Evolutionary conservation across 2,329 filamentous ascomycete species (phyloP).

Genomic region (Zymoseptoria crescenta): DNA sequence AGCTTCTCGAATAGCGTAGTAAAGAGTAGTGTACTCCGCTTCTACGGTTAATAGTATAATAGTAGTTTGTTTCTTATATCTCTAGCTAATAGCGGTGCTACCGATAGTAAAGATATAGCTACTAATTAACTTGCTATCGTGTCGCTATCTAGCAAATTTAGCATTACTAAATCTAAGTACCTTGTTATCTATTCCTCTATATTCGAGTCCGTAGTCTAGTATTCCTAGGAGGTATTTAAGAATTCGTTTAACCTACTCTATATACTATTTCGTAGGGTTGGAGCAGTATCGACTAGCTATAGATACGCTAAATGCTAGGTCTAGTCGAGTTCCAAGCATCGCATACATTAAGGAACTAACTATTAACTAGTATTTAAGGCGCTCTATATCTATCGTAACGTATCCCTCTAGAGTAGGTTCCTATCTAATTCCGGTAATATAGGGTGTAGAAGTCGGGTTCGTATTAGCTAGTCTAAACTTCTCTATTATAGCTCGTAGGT

Average conservation of each 20-base stretch:
- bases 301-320: no score
- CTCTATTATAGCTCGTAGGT: neutral
- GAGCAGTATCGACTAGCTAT: no score
- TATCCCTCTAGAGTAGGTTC: neutral
- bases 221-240: neutral
- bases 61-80: no score
- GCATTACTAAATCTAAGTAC: constrained; percentile 1
- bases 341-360: no score
- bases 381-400: neutral
- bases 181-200: neutral
- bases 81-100: no score
- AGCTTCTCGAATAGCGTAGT: neutral
- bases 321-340: no score
- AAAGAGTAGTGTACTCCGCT: neutral
- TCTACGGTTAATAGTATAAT: neutral
- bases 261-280: no score
- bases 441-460: neutral
- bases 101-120: no score
- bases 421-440: neutral
- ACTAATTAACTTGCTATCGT: neutral
- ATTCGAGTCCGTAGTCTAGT: neutral
- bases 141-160: no score
- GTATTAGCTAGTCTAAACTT: neutral
- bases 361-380: no score
- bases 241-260: neutral